Evolutionary conservation across 2,329 filamentous ascomycete species (phyloP).

Genomic region (Monosporascus sp.): DNA sequence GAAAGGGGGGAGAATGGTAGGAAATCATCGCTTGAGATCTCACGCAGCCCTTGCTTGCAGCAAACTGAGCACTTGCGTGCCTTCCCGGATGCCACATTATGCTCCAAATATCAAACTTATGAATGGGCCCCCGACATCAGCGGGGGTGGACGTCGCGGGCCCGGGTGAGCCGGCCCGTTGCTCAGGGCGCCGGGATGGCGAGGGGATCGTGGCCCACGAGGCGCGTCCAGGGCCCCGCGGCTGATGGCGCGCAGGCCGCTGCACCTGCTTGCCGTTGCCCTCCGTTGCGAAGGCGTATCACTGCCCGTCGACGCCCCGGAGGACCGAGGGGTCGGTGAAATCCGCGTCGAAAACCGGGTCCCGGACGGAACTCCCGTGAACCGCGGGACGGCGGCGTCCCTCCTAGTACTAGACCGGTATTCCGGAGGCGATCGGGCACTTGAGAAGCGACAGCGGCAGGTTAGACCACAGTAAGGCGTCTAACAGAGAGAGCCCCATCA

Average conservation of each 20-base stretch:
- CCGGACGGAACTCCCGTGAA: background rate
- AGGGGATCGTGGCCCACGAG: slow-evolving; percentile 46
- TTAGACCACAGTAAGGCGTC: background rate
- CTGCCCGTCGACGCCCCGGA: slow-evolving; percentile 38
- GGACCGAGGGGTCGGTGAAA: slow-evolving; percentile 51
- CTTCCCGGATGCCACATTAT: background rate
- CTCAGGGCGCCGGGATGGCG: slow-evolving; percentile 48
- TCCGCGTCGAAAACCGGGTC: slow-evolving; percentile 30
- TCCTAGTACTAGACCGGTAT: background rate
- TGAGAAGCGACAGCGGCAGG: background rate
- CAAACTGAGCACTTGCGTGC: background rate
- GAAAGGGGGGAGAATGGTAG: too few relatives aligned
- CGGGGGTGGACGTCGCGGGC: slow-evolving; percentile 53
- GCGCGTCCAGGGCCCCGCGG: slow-evolving; percentile 41
- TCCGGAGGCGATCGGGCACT: background rate
- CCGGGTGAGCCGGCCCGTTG: slow-evolving; percentile 49
- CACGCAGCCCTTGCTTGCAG: too few relatives aligned
- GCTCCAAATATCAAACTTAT: slow-evolving; percentile 24
- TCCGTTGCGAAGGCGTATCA: slow-evolving; percentile 57
- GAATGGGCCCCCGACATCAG: slow-evolving; percentile 33
- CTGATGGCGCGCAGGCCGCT: slow-evolving; percentile 46
- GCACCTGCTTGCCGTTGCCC: slow-evolving; percentile 45
- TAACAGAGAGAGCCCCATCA: background rate
- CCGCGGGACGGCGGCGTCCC: background rate
- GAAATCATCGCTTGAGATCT: too few relatives aligned